Evolutionary conservation across 495 filamentous ascomycete species (phyloP).

Genomic region (Penicillium lividum): DNA sequence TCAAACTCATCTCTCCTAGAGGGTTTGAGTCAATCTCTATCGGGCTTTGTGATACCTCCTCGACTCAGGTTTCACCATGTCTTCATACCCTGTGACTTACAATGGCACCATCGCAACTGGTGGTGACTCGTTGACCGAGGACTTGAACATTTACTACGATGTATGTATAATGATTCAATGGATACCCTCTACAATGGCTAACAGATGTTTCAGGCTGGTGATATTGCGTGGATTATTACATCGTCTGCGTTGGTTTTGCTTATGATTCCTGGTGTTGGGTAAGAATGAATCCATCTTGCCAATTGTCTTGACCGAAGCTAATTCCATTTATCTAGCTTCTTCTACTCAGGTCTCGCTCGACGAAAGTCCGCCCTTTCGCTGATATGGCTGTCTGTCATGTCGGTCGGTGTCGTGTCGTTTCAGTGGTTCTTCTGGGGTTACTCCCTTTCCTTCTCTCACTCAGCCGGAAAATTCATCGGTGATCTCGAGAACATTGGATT

Average conservation of each 20-base stretch:
- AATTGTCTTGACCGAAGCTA: conserved; percentile 4
- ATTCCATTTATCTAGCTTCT: conserved; percentile 60
- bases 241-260: conserved; percentile 88
- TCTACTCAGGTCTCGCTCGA: conserved; percentile 97
- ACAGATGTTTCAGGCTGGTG: conserved; percentile 63
- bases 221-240: conserved; percentile 90
- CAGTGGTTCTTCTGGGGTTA: conserved; percentile 99
- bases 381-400: conserved; percentile 97
- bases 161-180: conserved; percentile 42
- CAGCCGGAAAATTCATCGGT: conserved; percentile 80
- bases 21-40: too few relatives aligned
- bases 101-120: conserved; percentile 66
- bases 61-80: conserved; percentile 31
- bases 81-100: conserved; percentile 53
- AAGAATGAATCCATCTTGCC: conserved; percentile 22
- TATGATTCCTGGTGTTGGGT: conserved; percentile 97
- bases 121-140: conserved; percentile 69
- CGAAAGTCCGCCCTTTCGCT: conserved; percentile 92
- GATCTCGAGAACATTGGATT: conserved; percentile 86
- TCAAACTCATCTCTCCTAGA: background rate
- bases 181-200: conserved; percentile 5
- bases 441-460: conserved; percentile 88
- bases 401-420: conserved; percentile 85
- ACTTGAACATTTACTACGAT: conserved; percentile 83
- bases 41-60: conserved; percentile 6